Percentiles rank a stretch among this genome's conserved stretches.
phyloP scores from a whole-genome alignment of 1,284 basidiomycete species.

The Papiliotrema laurentii region DNA sequence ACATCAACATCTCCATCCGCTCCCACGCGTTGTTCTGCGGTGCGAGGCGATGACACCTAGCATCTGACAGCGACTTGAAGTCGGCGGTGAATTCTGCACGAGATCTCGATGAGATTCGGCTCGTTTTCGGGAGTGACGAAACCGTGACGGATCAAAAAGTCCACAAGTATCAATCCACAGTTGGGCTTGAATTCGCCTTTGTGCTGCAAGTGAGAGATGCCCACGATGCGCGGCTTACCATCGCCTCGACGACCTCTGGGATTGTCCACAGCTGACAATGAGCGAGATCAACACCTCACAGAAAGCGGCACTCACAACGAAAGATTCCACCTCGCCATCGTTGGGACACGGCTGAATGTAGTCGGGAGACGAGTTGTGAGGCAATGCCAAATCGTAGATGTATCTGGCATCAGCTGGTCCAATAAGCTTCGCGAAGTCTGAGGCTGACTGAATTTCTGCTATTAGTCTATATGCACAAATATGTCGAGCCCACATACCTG shows the following conservation, averaged over 20 bases:
- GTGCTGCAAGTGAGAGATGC: no score
- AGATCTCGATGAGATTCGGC: constrained; percentile 43
- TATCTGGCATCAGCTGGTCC: constrained; percentile 48
- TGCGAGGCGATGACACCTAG: constrained; percentile 8
- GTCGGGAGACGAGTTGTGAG: constrained; percentile 49
- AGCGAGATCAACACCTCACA: background rate
- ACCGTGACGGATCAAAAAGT: constrained; percentile 56
- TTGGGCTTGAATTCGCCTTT: constrained; percentile 55
- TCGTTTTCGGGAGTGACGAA: constrained; percentile 54
- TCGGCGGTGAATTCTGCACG: constrained; percentile 34
- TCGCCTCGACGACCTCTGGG: constrained; percentile 45
- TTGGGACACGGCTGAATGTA: constrained; percentile 63
- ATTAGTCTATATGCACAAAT: background rate
- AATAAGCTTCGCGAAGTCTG: background rate
- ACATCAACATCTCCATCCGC: background rate
- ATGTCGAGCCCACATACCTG: constrained; percentile 45
- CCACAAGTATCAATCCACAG: constrained; percentile 55
- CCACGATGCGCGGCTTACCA: no score
- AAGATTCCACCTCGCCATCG: constrained; percentile 91
- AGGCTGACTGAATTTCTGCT: constrained; percentile 27
- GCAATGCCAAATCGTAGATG: constrained; percentile 72
- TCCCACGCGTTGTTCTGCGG: background rate
- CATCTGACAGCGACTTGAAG: constrained; percentile 35
- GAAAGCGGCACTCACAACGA: constrained; percentile 44
- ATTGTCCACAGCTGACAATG: constrained; percentile 33